phyloP scores from a whole-genome alignment of 225 moss, liverwort and hornwort genomes.

The Pseudisothecium myosuroides region DNA sequence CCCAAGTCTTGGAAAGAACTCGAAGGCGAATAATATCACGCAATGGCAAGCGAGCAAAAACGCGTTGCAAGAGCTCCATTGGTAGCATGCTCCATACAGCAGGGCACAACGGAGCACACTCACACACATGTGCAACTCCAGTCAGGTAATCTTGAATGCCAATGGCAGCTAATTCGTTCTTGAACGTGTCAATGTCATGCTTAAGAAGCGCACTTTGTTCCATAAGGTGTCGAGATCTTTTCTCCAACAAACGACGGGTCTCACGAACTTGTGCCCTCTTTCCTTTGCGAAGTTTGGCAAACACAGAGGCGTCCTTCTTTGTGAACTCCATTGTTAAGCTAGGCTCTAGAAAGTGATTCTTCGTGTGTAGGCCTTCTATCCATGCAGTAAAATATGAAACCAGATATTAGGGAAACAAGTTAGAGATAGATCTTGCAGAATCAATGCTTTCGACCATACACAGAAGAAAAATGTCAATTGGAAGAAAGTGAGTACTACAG shows the following conservation, averaged over 20 bases:
- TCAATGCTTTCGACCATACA: background rate
- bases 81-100: background rate
- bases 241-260: background rate
- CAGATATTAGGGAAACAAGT: background rate
- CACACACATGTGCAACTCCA: background rate
- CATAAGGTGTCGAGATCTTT: background rate
- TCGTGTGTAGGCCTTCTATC: background rate
- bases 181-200: background rate
- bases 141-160: background rate
- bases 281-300: background rate
- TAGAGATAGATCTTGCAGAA: background rate
- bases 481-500: background rate
- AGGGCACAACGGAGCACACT: background rate
- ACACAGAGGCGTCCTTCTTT: background rate
- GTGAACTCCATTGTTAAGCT: background rate
- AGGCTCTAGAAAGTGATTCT: too few species aligned
- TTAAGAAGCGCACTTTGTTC: background rate
- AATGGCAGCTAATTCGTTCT: background rate
- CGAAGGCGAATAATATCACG: background rate
- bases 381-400: background rate
- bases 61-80: background rate
- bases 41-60: background rate
- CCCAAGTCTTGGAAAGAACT: background rate
- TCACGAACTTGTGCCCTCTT: background rate
- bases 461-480: background rate